Base-by-base conservation (phyloP, 2,329 filamentous ascomycete genomes). In the Penicillium sp. region DNA sequence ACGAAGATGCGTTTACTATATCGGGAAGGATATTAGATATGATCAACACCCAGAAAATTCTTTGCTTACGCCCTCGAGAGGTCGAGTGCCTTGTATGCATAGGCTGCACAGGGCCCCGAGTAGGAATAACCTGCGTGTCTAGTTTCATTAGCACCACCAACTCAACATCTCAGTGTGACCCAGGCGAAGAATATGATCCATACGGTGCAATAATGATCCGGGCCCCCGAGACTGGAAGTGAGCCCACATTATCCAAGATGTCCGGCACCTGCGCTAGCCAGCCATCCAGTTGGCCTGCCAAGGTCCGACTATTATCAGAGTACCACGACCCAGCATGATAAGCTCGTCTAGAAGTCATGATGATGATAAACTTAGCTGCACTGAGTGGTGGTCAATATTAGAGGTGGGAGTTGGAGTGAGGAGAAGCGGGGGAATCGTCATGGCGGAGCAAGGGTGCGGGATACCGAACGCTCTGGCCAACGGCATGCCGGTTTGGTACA, bases 71-170 rank as follows among this genome's bases (percentile, higher is more conserved):
- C 88, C 58, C 85, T 84, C 56, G 85, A 87, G 53, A 97, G 82
- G 72, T 97, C 92, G 48, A 96, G 86, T 6, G 85, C 84, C 74
- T 90, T 94, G 77, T 97, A 99, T 8, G 94, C 94, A 87, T 91
- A 97, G 42, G 92, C 94, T 42, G 94, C 94, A 63, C 91, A 93
- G 37, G 87, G 85, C 7, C 94, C 94, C 4, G 94, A 99, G 79
- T 93, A 97, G 2, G 84, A 79, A 77, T 96, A 99, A 58, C 94
- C 94, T 56, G 94, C 94, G 73, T 99, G 94, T 57, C 93, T 97
- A 67, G 6, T 64, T 51, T 54, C 14, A 52, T 45, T 48, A 69
- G 58, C 49, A 57, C 57, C 40, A 9, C 55, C 3, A 53, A 12
- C 11, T 14, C 11, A 35, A n/a, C 5, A 35, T 7, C 15, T 5